Evolutionary conservation across 176 grass and related monocot genomes (phyloP), one percentile per base, ranked within the genome.

Genomic region (Areca catechu): DNA sequence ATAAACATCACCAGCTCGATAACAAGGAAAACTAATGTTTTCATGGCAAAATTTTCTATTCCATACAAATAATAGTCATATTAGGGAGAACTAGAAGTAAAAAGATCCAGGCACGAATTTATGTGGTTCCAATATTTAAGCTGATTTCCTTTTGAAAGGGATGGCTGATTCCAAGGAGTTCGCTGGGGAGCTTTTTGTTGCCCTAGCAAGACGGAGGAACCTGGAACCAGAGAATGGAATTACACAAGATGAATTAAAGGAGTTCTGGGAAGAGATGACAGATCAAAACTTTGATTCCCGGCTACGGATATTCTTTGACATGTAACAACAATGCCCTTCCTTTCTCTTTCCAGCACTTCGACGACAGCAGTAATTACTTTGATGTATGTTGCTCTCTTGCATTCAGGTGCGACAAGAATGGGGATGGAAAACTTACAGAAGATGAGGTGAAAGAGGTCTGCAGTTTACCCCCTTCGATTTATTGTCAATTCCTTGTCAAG

Each of bases 81-180:
- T 0, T 16, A 14, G 58, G 22, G 20, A 56, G 15, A 59, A 58
- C 20, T 10, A 51, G 48, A 71, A 16, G 28, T 20, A 47, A 25
- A 25, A 22, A 52, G 63, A 19, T 34, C 5, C 27, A 24, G 37
- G 56, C n/a, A 19, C 20, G 55, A 67, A 49, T 62, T 10, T 25
- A 29, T 30, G 30, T 24, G 43, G 27, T 57, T 71, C 56, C 71
- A 43, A 43, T 43, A 14, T 43, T 10, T 2, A 43, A 58, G 14
- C 68, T 34, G 52, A 5, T 7, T 30, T 53, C 56, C 28, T 21
- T 25, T 61, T 43, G 20, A 21, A 62, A 98, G 94, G 94, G 56
- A 98, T 98, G 94, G 87, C 80, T n/a, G 93, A 95, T 50, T 95
- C 84, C 9, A 98, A 89, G 79, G 94, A 98, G 56, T 98, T 98